phyloP scores from a whole-genome alignment of 352 stramenopile genomes.

The Globisporangium spiculum region DNA sequence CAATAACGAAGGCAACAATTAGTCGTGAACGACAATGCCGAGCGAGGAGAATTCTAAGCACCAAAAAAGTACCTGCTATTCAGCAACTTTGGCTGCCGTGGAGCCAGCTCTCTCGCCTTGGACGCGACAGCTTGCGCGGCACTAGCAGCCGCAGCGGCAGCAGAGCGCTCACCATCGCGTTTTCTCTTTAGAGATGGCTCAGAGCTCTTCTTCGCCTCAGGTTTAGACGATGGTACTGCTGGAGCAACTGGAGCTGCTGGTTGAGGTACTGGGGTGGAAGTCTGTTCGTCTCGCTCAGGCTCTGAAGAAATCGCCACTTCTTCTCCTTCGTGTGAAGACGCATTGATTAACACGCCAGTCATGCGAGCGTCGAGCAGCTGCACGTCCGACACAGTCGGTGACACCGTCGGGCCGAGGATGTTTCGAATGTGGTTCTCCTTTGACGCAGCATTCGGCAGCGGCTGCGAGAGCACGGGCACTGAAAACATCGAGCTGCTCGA shows the following conservation, averaged over 20 bases:
- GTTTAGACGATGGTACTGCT: constrained; percentile 18
- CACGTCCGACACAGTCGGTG: constrained; percentile 46
- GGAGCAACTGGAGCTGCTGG: constrained; percentile 15
- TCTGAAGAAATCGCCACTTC: constrained; percentile 3
- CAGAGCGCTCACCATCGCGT: constrained; percentile 42
- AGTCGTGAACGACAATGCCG: background rate
- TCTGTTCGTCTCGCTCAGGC: background rate
- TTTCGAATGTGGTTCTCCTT: constrained; percentile 82
- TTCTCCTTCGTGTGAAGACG: constrained; percentile 17
- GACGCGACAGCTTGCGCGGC: constrained; percentile 21
- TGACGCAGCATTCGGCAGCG: constrained; percentile 43
- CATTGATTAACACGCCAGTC: constrained; percentile 26
- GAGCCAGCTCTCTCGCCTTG: constrained; percentile 63
- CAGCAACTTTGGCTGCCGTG: constrained; percentile 48
- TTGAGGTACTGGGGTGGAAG: background rate
- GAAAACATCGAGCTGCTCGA: constrained; percentile 21
- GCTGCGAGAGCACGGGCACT: background rate
- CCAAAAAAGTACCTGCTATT: constrained; percentile 40
- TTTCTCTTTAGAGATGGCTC: constrained; percentile 62
- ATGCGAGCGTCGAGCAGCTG: constrained; percentile 61
- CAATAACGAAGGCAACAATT: background rate
- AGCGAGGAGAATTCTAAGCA: background rate
- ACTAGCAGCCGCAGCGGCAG: constrained; percentile 16
- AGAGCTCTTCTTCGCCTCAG: constrained; percentile 36
- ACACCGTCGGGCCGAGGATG: constrained; percentile 62